Evolutionary conservation across 805 yeast genomes (phyloP).

Genomic region (Candida parachauliodes): DNA sequence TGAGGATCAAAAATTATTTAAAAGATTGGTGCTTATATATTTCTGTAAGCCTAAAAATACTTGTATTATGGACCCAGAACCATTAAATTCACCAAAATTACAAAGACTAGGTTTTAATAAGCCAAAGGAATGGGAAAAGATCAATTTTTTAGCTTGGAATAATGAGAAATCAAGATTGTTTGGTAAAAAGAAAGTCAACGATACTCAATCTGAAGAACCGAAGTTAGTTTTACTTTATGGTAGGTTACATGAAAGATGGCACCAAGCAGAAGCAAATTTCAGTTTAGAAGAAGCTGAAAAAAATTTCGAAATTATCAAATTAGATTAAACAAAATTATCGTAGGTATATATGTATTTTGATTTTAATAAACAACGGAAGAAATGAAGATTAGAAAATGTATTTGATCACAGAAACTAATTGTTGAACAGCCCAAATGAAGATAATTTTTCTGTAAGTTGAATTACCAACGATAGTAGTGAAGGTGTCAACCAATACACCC

Average conservation of each 20-base stretch:
- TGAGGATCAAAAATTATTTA: constrained; percentile 20
- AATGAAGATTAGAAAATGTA: constrained; percentile 6
- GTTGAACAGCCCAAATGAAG: constrained; percentile 9
- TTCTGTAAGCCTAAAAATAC: constrained; percentile 21
- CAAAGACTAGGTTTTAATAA: constrained; percentile 18
- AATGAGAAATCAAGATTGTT: constrained; percentile 45
- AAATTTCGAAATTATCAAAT: constrained; percentile 19
- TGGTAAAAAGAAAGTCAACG: constrained; percentile 37
- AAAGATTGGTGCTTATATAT: constrained; percentile 23
- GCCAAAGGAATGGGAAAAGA: constrained; percentile 26
- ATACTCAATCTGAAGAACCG: constrained; percentile 33
- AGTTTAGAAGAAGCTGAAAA: constrained; percentile 25
- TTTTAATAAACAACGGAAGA: background rate
- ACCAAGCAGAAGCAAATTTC: constrained; percentile 25
- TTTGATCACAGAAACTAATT: constrained; percentile 7
- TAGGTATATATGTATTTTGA: background rate
- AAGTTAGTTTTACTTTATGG: constrained; percentile 36
- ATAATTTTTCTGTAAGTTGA: constrained; percentile 9
- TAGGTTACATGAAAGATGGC: constrained; percentile 43
- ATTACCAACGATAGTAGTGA: constrained; percentile 8
- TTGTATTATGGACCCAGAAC: constrained; percentile 22
- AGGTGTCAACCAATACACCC: constrained; percentile 6
- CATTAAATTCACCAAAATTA: constrained; percentile 22
- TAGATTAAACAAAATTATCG: constrained; percentile 1
- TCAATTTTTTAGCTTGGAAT: constrained; percentile 27